Percentiles rank a stretch among this genome's conserved stretches.
Conservation (phyloP, 208 protist genomes). For the Porcisia hertigi region DNA sequence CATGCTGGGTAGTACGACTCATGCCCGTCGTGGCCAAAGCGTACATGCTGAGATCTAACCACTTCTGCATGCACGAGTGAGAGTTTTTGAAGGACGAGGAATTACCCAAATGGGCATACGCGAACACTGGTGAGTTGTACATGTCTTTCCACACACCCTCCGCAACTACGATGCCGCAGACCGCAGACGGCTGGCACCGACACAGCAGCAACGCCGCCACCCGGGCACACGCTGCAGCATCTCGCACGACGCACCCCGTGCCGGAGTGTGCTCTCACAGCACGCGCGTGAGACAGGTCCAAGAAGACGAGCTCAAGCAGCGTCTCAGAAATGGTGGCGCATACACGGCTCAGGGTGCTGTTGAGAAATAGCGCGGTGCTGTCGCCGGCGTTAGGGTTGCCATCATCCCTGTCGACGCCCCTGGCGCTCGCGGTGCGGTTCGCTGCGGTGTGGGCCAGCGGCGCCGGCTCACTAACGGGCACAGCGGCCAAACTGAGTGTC, state of each 20-base stretch:
- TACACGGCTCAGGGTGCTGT: conserved; percentile 10
- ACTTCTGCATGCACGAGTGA: conserved; percentile 22
- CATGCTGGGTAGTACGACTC: conserved; percentile 33
- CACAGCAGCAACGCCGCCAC: conserved; percentile 37
- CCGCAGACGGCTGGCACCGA: conserved; percentile 33
- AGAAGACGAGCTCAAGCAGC: conserved; percentile 24
- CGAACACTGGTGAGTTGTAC: conserved; percentile 31
- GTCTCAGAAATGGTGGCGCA: conserved; percentile 27
- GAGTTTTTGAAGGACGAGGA: conserved; percentile 7
- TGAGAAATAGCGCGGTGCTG: conserved; percentile 6
- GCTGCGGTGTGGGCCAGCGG: neutral
- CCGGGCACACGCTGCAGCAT: conserved; percentile 27
- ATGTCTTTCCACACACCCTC: conserved; percentile 19
- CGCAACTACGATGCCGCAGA: conserved; percentile 7
- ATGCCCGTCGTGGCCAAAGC: conserved; percentile 31
- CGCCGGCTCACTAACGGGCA: neutral
- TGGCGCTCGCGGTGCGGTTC: neutral
- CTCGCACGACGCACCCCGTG: conserved; percentile 25
- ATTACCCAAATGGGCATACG: conserved; percentile 5
- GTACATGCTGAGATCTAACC: conserved; percentile 27
- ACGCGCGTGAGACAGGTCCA: conserved; percentile 28
- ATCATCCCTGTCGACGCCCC: neutral
- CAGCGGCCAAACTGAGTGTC: conserved; percentile 24
- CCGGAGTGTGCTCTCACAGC: conserved; percentile 8
- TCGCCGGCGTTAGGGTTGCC: neutral